Percentiles rank a stretch among this genome's conserved stretches.
Evolutionary conservation across 108 stramenopile genomes (phyloP).

Genomic region (Skeletonema tropicum): DNA sequence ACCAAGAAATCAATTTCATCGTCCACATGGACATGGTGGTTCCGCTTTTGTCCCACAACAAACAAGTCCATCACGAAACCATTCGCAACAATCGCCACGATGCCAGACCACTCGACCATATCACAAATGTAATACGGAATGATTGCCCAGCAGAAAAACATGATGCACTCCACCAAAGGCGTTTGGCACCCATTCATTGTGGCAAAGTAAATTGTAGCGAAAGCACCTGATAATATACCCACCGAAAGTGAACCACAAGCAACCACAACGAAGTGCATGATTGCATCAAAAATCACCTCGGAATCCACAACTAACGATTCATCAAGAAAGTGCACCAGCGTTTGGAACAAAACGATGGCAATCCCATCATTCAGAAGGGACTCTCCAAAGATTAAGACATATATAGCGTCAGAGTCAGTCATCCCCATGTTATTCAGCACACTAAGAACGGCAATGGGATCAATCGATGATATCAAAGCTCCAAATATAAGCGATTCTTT

Average conservation of each 20-base stretch:
- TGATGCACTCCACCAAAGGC: slow-evolving; percentile 58
- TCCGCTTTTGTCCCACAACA: slow-evolving; percentile 65
- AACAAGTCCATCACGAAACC: slow-evolving; percentile 91
- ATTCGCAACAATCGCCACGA: slow-evolving; percentile 91
- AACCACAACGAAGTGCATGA: slow-evolving; percentile 82
- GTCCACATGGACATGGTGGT: slow-evolving; percentile 25
- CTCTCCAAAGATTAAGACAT: slow-evolving; percentile 94
- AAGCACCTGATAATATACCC: slow-evolving; percentile 53
- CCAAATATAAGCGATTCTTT: slow-evolving; percentile 87
- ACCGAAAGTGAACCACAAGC: slow-evolving; percentile 64
- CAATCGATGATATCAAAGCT: slow-evolving; percentile 87
- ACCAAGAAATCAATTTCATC: slow-evolving; percentile 56
- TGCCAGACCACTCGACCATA: slow-evolving; percentile 86
- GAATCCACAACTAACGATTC: slow-evolving; percentile 71
- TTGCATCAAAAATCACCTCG: slow-evolving; percentile 63
- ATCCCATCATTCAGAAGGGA: slow-evolving; percentile 95
- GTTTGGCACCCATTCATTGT: slow-evolving; percentile 48
- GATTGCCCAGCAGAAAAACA: slow-evolving; percentile 62
- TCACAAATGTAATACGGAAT: slow-evolving; percentile 73
- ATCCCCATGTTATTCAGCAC: slow-evolving; percentile 80
- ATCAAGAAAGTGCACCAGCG: slow-evolving; percentile 86
- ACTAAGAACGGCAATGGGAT: slow-evolving; percentile 86
- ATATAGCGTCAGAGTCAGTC: slow-evolving; percentile 77
- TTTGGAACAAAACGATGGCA: slow-evolving; percentile 85
- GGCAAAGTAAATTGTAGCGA: slow-evolving; percentile 60